phyloP scores from a whole-genome alignment of 495 filamentous ascomycete species.

The Arthonia radiata region DNA sequence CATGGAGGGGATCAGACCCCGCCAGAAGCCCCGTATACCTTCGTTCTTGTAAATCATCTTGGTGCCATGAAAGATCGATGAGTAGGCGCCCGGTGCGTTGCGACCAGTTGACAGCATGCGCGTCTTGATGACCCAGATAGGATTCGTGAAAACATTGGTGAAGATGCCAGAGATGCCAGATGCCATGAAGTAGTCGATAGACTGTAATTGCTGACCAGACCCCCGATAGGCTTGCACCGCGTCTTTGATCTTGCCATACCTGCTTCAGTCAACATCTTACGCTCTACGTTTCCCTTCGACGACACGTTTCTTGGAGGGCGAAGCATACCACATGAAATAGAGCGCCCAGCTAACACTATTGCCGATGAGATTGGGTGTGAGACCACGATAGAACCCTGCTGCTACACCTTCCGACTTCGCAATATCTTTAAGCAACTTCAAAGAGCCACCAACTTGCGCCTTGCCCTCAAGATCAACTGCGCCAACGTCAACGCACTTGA shows the following conservation, averaged over 20 bases:
- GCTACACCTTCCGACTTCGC: conserved; percentile 30
- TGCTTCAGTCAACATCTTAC: conserved; percentile 2
- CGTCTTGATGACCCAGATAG: conserved; percentile 96
- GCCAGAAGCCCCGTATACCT: conserved; percentile 56
- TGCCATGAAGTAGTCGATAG: conserved; percentile 60
- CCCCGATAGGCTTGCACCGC: conserved; percentile 10
- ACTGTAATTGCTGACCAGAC: conserved; percentile 21
- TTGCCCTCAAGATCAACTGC: conserved; percentile 8
- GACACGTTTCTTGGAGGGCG: background rate
- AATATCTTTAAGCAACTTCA: conserved; percentile 29
- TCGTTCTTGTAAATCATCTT: conserved; percentile 36
- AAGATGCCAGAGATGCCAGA: conserved; percentile 48
- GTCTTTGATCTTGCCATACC: conserved; percentile 33
- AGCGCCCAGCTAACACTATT: conserved; percentile 79
- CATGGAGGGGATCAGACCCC: conserved; percentile 56
- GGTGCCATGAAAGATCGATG: conserved; percentile 44
- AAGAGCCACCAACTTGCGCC: conserved; percentile 25
- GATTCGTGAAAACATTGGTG: conserved; percentile 70
- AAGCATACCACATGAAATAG: conserved; percentile 44
- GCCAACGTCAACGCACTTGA: conserved; percentile 6
- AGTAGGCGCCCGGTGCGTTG: conserved; percentile 51
- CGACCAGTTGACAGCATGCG: conserved; percentile 77
- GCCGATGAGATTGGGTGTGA: conserved; percentile 72
- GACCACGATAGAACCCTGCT: conserved; percentile 59
- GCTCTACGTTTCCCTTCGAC: background rate